A percentile compares a stretch with the other conserved stretches of the same genome.
Conservation (phyloP, 169 alveolate species). For the Babesia bovis region DNA sequence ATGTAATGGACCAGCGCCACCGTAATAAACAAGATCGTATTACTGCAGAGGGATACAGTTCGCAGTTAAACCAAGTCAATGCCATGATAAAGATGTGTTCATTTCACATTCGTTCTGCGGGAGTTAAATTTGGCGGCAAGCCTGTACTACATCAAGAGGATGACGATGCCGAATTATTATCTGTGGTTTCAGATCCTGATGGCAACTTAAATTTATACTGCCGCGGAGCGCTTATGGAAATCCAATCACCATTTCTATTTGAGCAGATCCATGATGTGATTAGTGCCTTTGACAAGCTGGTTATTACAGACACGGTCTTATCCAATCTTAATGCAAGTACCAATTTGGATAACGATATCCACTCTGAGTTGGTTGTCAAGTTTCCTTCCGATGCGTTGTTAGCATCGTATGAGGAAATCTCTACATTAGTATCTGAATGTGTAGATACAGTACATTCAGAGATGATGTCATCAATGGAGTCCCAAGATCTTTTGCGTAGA, state of each 20-base stretch:
- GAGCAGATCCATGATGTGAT: slow-evolving; percentile 49
- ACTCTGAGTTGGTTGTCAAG: slow-evolving; percentile 7
- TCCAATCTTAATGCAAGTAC: background rate
- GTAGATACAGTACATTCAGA: slow-evolving; percentile 55
- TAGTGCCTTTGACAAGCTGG: slow-evolving; percentile 41
- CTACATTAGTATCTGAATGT: slow-evolving; percentile 38
- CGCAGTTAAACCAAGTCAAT: slow-evolving; percentile 56
- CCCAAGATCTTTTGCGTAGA: slow-evolving; percentile 48
- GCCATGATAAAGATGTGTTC: slow-evolving; percentile 58
- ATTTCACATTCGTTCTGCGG: slow-evolving; percentile 61
- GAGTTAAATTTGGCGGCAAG: slow-evolving; percentile 10
- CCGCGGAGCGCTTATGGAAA: slow-evolving; percentile 29
- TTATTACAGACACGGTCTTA: slow-evolving; percentile 29
- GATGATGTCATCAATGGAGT: slow-evolving; percentile 38
- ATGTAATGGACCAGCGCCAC: slow-evolving; percentile 59
- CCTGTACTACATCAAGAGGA: slow-evolving; percentile 38
- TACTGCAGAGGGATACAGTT: slow-evolving; percentile 39
- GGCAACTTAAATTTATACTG: slow-evolving; percentile 42
- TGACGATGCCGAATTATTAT: slow-evolving; percentile 44
- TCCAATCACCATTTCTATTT: slow-evolving; percentile 43
- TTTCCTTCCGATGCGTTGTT: slow-evolving; percentile 20
- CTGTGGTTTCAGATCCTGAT: slow-evolving; percentile 11
- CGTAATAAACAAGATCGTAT: slow-evolving; percentile 21
- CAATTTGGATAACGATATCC: slow-evolving; percentile 6
- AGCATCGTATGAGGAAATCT: slow-evolving; percentile 51